Evolutionary conservation across 768 basidiomycete species (phyloP).

Genomic region (Rhodosporidiobolus sp.): DNA sequence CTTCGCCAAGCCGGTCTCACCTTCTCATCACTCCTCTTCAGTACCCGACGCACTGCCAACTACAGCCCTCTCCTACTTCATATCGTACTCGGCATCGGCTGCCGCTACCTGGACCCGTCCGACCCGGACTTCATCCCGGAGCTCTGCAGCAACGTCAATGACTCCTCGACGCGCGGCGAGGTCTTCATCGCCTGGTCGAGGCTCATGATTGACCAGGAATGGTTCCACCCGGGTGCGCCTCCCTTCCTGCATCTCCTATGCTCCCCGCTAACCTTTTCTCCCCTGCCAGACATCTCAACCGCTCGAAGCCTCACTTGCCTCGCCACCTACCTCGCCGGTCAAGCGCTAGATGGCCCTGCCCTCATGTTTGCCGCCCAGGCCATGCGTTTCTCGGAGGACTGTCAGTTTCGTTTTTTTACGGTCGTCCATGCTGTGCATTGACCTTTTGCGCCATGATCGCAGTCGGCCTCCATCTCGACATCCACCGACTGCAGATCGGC

Average conservation of each 20-base stretch:
- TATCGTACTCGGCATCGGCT: conserved; percentile 12
- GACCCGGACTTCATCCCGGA: not conserved
- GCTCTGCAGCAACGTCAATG: conserved; percentile 7
- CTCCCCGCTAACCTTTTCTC: too few species aligned
- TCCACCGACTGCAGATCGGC: conserved; percentile 14
- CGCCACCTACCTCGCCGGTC: conserved; percentile 2
- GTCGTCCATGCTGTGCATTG: too few species aligned
- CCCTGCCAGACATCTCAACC: conserved; percentile 11
- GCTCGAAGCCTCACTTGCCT: not conserved
- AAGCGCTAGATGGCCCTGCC: conserved; percentile 1
- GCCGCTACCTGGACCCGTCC: conserved; percentile 10
- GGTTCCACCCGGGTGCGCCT: not conserved
- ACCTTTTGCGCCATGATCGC: rapidly evolving
- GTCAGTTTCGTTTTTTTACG: not conserved
- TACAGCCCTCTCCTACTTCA: conserved; percentile 11
- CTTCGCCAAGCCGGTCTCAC: not conserved
- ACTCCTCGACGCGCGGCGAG: conserved; percentile 7
- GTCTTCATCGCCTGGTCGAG: conserved; percentile 5
- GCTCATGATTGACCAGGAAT: conserved; percentile 9
- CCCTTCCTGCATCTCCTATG: too few species aligned
- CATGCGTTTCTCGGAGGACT: conserved; percentile 8
- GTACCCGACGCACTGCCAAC: not conserved
- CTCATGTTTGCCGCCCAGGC: not conserved
- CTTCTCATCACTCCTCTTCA: not conserved
- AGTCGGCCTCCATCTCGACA: conserved; percentile 20